These are phyloP conservation scores for Solanum ossicruentum DNA, from an alignment of 257 asterid genomes.

Conservation along the genomic window DNA sequence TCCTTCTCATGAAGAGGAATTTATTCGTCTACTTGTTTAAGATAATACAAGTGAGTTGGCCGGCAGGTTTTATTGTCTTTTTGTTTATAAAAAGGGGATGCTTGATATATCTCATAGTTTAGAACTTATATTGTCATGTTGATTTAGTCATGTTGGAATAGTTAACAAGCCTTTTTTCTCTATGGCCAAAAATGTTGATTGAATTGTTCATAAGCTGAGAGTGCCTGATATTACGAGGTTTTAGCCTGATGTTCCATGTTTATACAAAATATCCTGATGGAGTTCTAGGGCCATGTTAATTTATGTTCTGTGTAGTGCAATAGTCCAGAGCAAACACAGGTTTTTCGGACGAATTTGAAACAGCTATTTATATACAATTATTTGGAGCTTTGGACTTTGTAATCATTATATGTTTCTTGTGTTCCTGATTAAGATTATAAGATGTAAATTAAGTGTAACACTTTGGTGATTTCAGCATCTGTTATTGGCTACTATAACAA, in stretches of 20 bases:
- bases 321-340: background rate
- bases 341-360: background rate
- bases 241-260: background rate
- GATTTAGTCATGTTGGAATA: background rate
- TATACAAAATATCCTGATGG: background rate
- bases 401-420: background rate
- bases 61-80: background rate
- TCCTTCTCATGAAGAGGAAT: conserved; percentile 54
- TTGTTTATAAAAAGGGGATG: background rate
- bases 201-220: background rate
- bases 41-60: conserved; percentile 41
- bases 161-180: background rate
- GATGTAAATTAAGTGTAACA: background rate
- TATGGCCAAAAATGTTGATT: too few species aligned
- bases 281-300: background rate
- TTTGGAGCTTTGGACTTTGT: background rate
- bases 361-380: background rate
- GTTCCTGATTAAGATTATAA: background rate
- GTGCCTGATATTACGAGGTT: background rate
- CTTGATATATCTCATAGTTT: background rate
- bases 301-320: background rate
- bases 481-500: conserved; percentile 37
- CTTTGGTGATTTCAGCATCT: background rate
- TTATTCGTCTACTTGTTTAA: conserved; percentile 66
- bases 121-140: background rate